A percentile compares a stretch with the other conserved stretches of the same genome.
phyloP scores from a whole-genome alignment of 2,329 filamentous ascomycete genomes.

The Sporothrix mexicana region DNA sequence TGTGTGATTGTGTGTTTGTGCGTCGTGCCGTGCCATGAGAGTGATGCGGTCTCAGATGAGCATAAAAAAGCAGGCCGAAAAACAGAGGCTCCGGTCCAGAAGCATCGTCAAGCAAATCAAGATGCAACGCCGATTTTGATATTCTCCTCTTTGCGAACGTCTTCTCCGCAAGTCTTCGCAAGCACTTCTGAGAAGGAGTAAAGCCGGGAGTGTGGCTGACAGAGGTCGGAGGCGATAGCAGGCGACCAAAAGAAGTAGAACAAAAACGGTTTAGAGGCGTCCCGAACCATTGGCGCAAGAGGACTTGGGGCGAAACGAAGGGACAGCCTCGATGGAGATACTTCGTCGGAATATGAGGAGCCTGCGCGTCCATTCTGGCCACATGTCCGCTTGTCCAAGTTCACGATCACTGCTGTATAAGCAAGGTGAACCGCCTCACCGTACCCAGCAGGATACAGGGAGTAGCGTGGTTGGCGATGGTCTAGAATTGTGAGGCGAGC shows the following conservation, averaged over 20 bases:
- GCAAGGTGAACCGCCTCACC: slow-evolving; percentile 9
- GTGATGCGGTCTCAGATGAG: neutral
- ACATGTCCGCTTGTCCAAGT: neutral
- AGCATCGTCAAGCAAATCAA: neutral
- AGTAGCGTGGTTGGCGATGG: too few species aligned
- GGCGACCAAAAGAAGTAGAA: neutral
- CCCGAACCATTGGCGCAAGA: slow-evolving; percentile 1
- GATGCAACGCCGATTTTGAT: neutral
- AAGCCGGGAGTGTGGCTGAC: neutral
- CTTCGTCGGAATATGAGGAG: too few species aligned
- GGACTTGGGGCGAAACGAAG: slow-evolving; percentile 4
- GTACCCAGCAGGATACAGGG: neutral
- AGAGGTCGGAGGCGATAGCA: slow-evolving; percentile 5
- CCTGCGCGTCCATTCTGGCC: neutral
- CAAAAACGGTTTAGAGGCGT: neutral
- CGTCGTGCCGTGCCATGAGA: neutral
- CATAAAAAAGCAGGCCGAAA: neutral
- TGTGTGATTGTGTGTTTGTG: neutral
- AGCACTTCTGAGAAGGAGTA: neutral
- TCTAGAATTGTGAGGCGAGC: too few species aligned
- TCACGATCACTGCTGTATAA: neutral
- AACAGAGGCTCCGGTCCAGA: neutral
- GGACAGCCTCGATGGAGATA: neutral
- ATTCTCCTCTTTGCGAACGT: neutral
- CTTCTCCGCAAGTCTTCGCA: neutral